phyloP scores from a whole-genome alignment of 805 yeast species.

The Lachancea quebecensis region DNA sequence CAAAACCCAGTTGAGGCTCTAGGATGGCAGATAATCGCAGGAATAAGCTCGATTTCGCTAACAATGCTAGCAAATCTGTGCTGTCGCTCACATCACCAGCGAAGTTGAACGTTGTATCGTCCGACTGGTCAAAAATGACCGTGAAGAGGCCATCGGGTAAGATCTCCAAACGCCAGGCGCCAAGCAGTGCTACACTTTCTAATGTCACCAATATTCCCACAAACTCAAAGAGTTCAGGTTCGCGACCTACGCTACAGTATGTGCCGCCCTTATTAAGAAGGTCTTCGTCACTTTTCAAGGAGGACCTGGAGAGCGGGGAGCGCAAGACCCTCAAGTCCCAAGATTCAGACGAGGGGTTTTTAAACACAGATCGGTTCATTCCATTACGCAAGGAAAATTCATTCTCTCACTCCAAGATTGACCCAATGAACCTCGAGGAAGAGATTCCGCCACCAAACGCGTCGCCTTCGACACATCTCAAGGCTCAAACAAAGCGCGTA shows the following conservation, averaged over 20 bases:
- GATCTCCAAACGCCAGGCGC: constrained; percentile 19
- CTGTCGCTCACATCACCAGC: constrained; percentile 41
- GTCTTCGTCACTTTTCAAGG: constrained; percentile 29
- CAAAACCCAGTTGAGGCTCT: not conserved
- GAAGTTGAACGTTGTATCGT: constrained; percentile 38
- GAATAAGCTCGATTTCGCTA: constrained; percentile 13
- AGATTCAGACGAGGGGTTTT: constrained; percentile 24
- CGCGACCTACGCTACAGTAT: constrained; percentile 16
- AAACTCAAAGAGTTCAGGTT: constrained; percentile 18
- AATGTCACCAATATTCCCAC: constrained; percentile 16
- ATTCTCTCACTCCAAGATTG: constrained; percentile 19
- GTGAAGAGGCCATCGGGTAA: constrained; percentile 16
- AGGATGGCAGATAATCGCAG: constrained; percentile 5
- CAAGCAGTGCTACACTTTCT: constrained; percentile 18
- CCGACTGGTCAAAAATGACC: constrained; percentile 31
- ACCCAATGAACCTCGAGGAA: constrained; percentile 26
- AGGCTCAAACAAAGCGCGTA: constrained; percentile 37
- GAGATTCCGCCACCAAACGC: constrained; percentile 43
- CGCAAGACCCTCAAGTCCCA: constrained; percentile 7
- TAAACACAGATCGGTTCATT: constrained; percentile 51
- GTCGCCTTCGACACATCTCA: constrained; percentile 38
- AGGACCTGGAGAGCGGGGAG: constrained; percentile 18
- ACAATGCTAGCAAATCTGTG: constrained; percentile 30
- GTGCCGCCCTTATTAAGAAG: constrained; percentile 29
- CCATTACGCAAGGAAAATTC: constrained; percentile 47